Evolutionary conservation across 495 filamentous ascomycete genomes (phyloP).

Genomic region (Aspergillus sclerotiicarbonarius): DNA sequence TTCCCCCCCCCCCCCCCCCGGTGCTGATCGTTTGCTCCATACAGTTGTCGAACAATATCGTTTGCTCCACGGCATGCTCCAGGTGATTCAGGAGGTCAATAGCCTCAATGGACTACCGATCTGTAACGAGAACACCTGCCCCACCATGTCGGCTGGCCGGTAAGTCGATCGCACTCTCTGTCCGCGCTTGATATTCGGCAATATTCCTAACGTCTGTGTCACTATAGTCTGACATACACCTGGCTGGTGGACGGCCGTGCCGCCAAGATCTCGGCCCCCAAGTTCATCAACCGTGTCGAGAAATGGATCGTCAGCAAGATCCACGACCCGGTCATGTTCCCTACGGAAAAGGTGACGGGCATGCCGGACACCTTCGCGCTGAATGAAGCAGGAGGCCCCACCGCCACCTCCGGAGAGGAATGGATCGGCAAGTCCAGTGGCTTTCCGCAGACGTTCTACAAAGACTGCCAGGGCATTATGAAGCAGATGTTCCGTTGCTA

Average conservation of each 20-base stretch:
- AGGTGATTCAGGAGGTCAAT: conserved; percentile 77
- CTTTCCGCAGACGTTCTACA: conserved; percentile 81
- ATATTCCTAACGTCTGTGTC: neutral
- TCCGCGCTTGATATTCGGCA: neutral
- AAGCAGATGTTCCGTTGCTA: conserved; percentile 98
- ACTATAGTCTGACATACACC: conserved; percentile 77
- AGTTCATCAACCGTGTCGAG: conserved; percentile 90
- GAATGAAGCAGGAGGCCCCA: conserved; percentile 57
- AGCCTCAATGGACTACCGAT: conserved; percentile 65
- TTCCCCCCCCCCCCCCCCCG: neutral
- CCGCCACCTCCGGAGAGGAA: conserved; percentile 53
- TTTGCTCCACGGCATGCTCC: conserved; percentile 77
- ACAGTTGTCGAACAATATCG: conserved; percentile 89
- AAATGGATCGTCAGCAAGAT: conserved; percentile 93
- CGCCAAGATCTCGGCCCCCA: conserved; percentile 69
- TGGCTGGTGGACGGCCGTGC: conserved; percentile 63
- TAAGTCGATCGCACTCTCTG: conserved; percentile 48
- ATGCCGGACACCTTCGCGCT: conserved; percentile 58
- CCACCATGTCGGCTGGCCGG: conserved; percentile 88
- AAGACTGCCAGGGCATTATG: conserved; percentile 86
- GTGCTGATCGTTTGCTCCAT: conserved; percentile 21
- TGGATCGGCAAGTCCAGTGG: conserved; percentile 88
- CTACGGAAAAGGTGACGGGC: conserved; percentile 64
- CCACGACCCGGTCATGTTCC: conserved; percentile 81
- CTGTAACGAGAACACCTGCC: conserved; percentile 79